Evolutionary conservation across 768 basidiomycete genomes (phyloP), one percentile per base, ranked within the genome.

Genomic region (Postia placenta): DNA sequence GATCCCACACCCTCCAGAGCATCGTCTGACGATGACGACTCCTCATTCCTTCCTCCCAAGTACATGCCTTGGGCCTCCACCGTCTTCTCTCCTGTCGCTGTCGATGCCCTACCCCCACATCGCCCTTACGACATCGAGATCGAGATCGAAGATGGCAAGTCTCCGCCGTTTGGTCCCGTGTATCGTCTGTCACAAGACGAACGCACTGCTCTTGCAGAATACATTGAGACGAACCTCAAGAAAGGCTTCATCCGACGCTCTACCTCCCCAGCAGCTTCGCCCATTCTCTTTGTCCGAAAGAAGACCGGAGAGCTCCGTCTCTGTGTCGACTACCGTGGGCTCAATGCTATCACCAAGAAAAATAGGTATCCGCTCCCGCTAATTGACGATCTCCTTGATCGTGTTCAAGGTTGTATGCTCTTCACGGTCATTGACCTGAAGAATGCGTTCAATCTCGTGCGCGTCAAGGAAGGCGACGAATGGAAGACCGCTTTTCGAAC

Each of bases 391-490:
- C 56, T 69, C 0, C 56, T 69, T 12, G 58, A 69, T 40, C 25
- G 45, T 11, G 40, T 60, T 9, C 46, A 53, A 24, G 51, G 55
- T 11, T 42, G 40, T n/a, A 50, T 48, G 23, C 26, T 61, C 25
- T 74, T 67, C 52, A 63, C 66, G 1, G 67, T 67, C 38, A 48
- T 77, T 11, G 72, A 78, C 54, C 60, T 77, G 4, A 51, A 60
- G 4, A 60, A 63, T 38, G 70, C 67, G 0, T 77, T 66, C 53
- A 69, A 75, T 53, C 69, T 71, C 11, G 55, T 77, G n/a, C 56
- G 69, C 2, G 68, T 74, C 20, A 49, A 51, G n/a, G 53, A 60
- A 11, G 67, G 68, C 0, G 59, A 70, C 49, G 65, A 69, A 45
- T 67, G 64, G 63, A 72, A 72, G 48, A 71, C 68, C 1, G 68